Conservation (phyloP, 441 rosid species). For the Melastoma candidum region DNA sequence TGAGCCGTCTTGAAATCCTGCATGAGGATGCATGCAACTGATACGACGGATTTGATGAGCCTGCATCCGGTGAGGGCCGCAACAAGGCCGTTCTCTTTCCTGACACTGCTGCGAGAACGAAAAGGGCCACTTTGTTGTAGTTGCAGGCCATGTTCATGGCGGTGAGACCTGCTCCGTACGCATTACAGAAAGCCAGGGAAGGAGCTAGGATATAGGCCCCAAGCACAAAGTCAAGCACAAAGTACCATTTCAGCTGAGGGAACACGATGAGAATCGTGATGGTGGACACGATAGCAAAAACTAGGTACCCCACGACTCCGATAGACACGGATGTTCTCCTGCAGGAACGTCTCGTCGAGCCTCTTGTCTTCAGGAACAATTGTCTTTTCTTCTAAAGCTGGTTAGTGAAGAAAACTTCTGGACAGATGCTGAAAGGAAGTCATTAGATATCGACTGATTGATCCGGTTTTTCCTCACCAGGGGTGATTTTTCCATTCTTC, state of each 20-base stretch:
- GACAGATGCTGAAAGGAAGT: background rate
- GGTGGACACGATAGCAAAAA: slow-evolving; percentile 8
- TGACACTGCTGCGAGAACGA: slow-evolving; percentile 19
- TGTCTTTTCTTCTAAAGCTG: background rate
- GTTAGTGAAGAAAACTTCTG: no score
- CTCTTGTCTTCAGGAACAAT: slow-evolving; percentile 7
- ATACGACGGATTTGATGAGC: slow-evolving; percentile 17
- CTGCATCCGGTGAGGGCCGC: slow-evolving; percentile 14
- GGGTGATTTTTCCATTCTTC: slow-evolving; percentile 3
- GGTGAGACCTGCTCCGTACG: slow-evolving; percentile 38
- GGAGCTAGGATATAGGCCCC: slow-evolving; percentile 25
- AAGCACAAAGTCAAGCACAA: no score
- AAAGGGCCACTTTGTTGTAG: slow-evolving; percentile 34
- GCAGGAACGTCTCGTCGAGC: slow-evolving; percentile 10
- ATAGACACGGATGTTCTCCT: slow-evolving; percentile 15
- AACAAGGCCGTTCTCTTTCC: slow-evolving; percentile 24
- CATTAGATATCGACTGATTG: slow-evolving; percentile 6
- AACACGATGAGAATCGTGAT: slow-evolving; percentile 16
- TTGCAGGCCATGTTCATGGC: slow-evolving; percentile 30
- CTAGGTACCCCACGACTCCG: slow-evolving; percentile 7
- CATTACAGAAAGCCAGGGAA: slow-evolving; percentile 31
- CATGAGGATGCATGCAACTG: slow-evolving; percentile 35
- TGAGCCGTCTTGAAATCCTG: slow-evolving; percentile 68
- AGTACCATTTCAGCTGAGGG: slow-evolving; percentile 28
- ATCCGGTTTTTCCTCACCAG: background rate